Conservation (phyloP, 1,284 basidiomycete genomes). For the Bondarzewia mesenterica region DNA sequence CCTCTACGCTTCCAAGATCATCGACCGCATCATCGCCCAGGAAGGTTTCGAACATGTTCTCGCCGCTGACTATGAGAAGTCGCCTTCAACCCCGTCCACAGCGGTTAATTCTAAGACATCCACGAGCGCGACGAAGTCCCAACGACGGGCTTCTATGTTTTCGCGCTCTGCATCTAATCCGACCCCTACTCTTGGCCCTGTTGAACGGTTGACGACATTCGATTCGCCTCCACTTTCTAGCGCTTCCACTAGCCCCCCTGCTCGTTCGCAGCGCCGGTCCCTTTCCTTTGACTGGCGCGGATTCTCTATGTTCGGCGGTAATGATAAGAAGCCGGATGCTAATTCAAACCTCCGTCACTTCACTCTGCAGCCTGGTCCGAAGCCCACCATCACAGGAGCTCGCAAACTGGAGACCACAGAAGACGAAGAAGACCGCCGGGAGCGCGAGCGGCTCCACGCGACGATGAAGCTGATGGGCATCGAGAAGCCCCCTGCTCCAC, state of each 20-base stretch:
- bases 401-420: slow-evolving; percentile 74
- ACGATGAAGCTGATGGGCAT: slow-evolving; percentile 92
- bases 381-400: slow-evolving; percentile 48
- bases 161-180: slow-evolving; percentile 15
- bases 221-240: slow-evolving; percentile 23
- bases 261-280: slow-evolving; percentile 57
- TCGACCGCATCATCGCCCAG: slow-evolving; percentile 89
- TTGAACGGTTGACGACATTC: slow-evolving; percentile 20
- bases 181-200: slow-evolving; percentile 28
- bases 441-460: slow-evolving; percentile 78
- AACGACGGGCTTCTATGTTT: slow-evolving; percentile 11
- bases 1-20: slow-evolving; percentile 92
- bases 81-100: slow-evolving; percentile 19
- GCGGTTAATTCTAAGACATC: slow-evolving; percentile 11
- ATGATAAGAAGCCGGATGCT: slow-evolving; percentile 50
- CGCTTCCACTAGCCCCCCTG: slow-evolving; percentile 19
- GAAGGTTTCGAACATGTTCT: slow-evolving; percentile 94
- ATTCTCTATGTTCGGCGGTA: slow-evolving; percentile 56
- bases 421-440: slow-evolving; percentile 81
- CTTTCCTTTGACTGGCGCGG: slow-evolving; percentile 76
- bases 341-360: slow-evolving; percentile 56
- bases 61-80: slow-evolving; percentile 77
- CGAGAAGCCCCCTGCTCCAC: slow-evolving; percentile 41
- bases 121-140: slow-evolving; percentile 13
- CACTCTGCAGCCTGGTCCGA: slow-evolving; percentile 58